Base-by-base conservation (phyloP, 495 filamentous ascomycete genomes). In the Lophiostoma macrostomum region DNA sequence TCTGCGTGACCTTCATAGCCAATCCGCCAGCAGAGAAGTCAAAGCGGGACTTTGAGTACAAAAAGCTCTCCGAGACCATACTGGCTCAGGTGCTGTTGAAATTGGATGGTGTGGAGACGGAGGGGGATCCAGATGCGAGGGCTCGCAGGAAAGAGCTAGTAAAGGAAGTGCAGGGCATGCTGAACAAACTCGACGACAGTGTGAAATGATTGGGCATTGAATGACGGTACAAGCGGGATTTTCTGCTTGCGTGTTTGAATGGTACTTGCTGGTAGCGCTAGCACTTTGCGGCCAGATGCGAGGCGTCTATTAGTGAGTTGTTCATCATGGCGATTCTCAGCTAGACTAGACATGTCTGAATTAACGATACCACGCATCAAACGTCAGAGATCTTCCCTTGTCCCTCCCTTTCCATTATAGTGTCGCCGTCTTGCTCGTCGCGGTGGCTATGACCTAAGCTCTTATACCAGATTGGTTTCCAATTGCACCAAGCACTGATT, bases 31-130 rank as follows among this genome's bases (percentile, higher is more conserved):
- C 60, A 3, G 90, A 96, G 20, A 59, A 67, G 16, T 85, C 86
- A 68, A 84, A 84, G 71, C 74, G 81, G 32, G 80, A 81, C 16
- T 85, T 87, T 32, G 86, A 91, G 57, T 83, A 96, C 54, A 83
- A 85, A 68, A 86, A 80, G 66, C 64, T 96, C 28, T 83, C 79
- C 23, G 93, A 96, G 74, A 88, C 82, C 3, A 85, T 96, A 46
- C 71, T 97, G 74, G 77, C 81, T 42, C 87, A 96, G 65, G 77
- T 91, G 5, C 56, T 96, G 50, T 60, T 98, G 60, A 96, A 61
- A 49, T 25, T 64, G 30, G 61, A 64, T 46, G 47, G 47, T 4
- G 57, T 64, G 14, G 61, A 64, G 52, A 58, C 50, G 4, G 56
- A 56, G 5, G 57, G 57, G 4, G 53, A 61, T 39, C 45, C 31